Percentiles rank a stretch among this genome's conserved stretches.
phyloP scores from a whole-genome alignment of 2,329 filamentous ascomycete species.

The Apiospora kogelbergensis region DNA sequence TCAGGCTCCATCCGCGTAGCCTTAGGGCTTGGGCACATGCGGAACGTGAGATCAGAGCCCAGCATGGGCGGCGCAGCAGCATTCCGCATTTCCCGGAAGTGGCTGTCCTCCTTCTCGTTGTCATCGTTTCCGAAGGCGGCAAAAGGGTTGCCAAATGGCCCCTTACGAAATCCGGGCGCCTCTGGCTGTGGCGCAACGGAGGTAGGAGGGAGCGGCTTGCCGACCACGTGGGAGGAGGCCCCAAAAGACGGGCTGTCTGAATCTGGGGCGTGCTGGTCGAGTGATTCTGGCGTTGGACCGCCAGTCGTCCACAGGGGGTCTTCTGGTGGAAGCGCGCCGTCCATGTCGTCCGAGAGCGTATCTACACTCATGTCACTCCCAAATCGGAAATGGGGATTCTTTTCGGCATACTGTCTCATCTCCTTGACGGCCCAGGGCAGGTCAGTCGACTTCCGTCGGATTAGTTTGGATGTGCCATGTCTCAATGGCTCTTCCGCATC shows the following conservation, averaged over 20 bases:
- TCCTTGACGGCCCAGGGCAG: conserved; percentile 76
- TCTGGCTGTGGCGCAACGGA: conserved; percentile 30
- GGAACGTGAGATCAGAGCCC: conserved; percentile 77
- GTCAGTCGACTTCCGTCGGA: conserved; percentile 61
- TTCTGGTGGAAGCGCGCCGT: conserved; percentile 29
- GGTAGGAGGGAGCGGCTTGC: not conserved
- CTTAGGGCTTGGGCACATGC: conserved; percentile 79
- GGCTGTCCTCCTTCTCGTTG: conserved; percentile 37
- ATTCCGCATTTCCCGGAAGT: conserved; percentile 48
- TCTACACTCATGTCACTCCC: conserved; percentile 34
- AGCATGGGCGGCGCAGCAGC: conserved; percentile 81
- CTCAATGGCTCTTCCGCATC: conserved; percentile 39
- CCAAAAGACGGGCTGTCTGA: conserved; percentile 23
- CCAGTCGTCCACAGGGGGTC: conserved; percentile 31
- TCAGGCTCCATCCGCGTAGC: conserved; percentile 81
- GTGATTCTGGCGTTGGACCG: conserved; percentile 23
- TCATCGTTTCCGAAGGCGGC: conserved; percentile 38
- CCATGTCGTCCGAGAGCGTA: conserved; percentile 31
- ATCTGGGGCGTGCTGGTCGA: conserved; percentile 24
- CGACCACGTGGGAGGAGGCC: conserved; percentile 12
- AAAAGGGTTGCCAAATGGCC: conserved; percentile 45
- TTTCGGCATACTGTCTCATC: conserved; percentile 76
- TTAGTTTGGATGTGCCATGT: conserved; percentile 36
- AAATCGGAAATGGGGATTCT: conserved; percentile 53
- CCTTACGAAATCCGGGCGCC: conserved; percentile 37